These are phyloP conservation scores for Suillus luteus DNA, from an alignment of 768 basidiomycete genomes.

Conservation along the genomic window DNA sequence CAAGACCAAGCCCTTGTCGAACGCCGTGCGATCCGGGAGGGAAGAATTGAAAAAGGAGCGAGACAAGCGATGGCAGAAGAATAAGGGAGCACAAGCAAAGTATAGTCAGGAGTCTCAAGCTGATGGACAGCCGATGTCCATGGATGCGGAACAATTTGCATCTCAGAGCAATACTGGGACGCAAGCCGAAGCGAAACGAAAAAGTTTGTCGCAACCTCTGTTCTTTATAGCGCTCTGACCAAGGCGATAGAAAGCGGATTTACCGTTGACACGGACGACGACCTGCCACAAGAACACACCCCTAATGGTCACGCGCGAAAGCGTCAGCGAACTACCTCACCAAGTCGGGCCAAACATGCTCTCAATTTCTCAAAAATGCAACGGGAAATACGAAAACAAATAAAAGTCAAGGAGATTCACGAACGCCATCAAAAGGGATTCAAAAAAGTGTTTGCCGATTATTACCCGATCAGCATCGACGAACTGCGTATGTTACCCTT, in stretches of 20 bases:
- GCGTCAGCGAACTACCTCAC: conserved; percentile 54
- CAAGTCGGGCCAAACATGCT: conserved; percentile 40
- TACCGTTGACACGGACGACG: conserved; percentile 32
- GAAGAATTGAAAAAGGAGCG: conserved; percentile 34
- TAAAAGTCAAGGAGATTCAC: conserved; percentile 41
- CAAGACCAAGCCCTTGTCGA: conserved; percentile 16
- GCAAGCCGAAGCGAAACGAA: conserved; percentile 46
- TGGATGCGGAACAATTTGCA: conserved; percentile 26
- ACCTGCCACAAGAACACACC: conserved; percentile 35
- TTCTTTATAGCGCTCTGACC: conserved; percentile 7
- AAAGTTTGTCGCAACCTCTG: conserved; percentile 39
- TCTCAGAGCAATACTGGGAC: conserved; percentile 20
- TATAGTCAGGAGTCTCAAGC: conserved; percentile 37
- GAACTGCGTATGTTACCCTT: conserved; percentile 29
- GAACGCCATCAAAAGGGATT: conserved; percentile 40
- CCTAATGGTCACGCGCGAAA: conserved; percentile 39
- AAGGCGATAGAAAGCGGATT: conserved; percentile 15
- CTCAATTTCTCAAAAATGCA: conserved; percentile 39
- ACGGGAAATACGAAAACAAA: conserved; percentile 44
- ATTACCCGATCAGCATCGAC: conserved; percentile 26
- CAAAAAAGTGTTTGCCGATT: conserved; percentile 34
- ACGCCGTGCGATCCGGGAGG: conserved; percentile 26
- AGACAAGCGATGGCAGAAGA: conserved; percentile 29
- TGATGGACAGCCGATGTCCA: conserved; percentile 30
- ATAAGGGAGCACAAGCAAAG: conserved; percentile 25